These are phyloP conservation scores for Colletotrichum viniferum DNA, from an alignment of 2,329 filamentous ascomycete species.

Conservation along the genomic window DNA sequence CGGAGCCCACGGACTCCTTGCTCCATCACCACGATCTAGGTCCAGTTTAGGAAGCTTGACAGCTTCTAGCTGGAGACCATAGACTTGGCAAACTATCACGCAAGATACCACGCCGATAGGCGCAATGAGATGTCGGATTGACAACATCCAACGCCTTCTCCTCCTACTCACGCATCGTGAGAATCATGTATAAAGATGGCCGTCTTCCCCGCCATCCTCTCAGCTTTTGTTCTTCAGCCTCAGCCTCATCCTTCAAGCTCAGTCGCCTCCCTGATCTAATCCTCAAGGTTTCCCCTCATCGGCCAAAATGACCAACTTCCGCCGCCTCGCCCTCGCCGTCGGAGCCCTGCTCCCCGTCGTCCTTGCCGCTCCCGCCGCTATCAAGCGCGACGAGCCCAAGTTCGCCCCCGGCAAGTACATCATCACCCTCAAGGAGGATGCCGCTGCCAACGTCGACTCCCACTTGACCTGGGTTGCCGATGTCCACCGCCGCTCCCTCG, in stretches of 20 bases:
- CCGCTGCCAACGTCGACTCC: conserved; percentile 29
- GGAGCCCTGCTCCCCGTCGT: conserved; percentile 36
- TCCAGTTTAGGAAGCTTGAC: conserved; percentile 19
- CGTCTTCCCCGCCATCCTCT: not conserved
- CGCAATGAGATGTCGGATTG: not conserved
- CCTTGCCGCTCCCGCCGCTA: conserved; percentile 26
- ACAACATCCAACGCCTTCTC: not conserved
- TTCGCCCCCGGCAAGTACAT: conserved; percentile 47
- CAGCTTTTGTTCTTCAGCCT: not conserved
- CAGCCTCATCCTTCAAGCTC: conserved; percentile 2
- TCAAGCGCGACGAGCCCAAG: conserved; percentile 34
- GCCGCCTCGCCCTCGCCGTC: conserved; percentile 32
- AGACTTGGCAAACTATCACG: conserved; percentile 16
- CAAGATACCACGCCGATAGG: conserved; percentile 14
- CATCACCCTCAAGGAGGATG: conserved; percentile 46
- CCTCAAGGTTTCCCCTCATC: not conserved
- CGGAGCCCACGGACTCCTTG: conserved; percentile 1
- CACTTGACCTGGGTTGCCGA: conserved; percentile 32
- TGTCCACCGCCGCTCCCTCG: conserved; percentile 35
- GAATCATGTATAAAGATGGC: conserved; percentile 9
- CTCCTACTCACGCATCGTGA: not conserved
- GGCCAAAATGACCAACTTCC: conserved; percentile 31
- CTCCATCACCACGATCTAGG: not conserved
- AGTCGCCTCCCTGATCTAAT: not conserved
- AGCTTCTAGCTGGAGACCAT: not conserved